Conservation (phyloP, 176 grass and related monocot species). For the Microstegium vimineum region DNA sequence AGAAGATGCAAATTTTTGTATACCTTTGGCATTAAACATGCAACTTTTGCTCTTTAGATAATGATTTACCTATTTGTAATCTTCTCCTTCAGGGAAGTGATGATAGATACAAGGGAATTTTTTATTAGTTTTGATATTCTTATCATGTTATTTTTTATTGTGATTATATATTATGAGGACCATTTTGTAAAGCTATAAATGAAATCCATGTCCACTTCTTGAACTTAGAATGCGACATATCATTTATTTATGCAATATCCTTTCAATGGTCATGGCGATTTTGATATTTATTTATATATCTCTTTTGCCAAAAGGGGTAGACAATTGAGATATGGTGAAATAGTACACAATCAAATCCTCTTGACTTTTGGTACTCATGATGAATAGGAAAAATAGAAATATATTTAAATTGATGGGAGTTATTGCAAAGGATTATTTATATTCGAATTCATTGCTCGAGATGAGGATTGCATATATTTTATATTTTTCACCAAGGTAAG, state of each 20-base stretch:
- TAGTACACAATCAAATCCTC: background rate
- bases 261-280: background rate
- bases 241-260: background rate
- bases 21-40: background rate
- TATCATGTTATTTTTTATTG: too few species aligned
- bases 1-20: background rate
- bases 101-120: too few species aligned
- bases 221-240: background rate
- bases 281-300: background rate
- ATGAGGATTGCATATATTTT: background rate
- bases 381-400: background rate
- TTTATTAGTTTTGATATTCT: too few species aligned
- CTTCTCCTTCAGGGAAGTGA: too few species aligned
- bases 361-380: background rate
- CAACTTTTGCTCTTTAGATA: background rate
- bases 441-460: background rate
- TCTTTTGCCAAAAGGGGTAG: background rate
- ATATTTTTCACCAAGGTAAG: background rate
- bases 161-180: background rate
- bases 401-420: background rate
- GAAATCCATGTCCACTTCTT: background rate
- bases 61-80: too few species aligned
- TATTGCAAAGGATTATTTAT: background rate
- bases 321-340: background rate
- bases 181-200: background rate